Evolutionary conservation across 306 rosid species (phyloP).

Genomic region (Erythrophleum fordii): DNA sequence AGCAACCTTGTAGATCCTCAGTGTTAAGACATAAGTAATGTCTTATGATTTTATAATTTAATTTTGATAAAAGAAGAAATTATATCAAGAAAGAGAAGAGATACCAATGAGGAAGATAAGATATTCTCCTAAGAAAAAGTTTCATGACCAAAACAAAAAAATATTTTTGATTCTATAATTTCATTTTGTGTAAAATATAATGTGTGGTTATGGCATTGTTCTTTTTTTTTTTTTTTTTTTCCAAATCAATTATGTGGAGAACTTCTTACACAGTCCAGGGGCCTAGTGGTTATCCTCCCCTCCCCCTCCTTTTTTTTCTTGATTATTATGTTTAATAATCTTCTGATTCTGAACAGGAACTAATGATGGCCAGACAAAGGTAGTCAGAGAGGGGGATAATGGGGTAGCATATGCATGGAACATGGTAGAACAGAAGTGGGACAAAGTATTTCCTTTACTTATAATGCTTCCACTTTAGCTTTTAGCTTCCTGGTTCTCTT

Average conservation of each 20-base stretch:
- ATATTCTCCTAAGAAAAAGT: not conserved
- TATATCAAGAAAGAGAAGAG: not conserved
- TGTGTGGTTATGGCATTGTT: not conserved
- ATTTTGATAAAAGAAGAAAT: not conserved
- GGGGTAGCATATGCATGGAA: conserved; percentile 98
- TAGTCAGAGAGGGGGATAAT: conserved; percentile 95
- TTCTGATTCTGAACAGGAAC: conserved; percentile 69
- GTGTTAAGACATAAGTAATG: not conserved
- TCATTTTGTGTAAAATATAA: not conserved
- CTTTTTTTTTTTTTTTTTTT: no score
- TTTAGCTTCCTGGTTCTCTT: conserved; percentile 19
- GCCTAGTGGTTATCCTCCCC: not conserved
- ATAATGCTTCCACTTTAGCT: conserved; percentile 12
- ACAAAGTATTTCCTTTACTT: conserved; percentile 68
- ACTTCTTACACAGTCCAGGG: conserved; percentile 7
- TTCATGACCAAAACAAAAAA: not conserved
- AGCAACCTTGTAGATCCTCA: not conserved
- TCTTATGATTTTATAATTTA: not conserved
- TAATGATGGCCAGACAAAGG: conserved; percentile 90
- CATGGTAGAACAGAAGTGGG: conserved; percentile 81
- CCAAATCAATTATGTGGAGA: not conserved
- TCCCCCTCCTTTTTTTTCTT: not conserved
- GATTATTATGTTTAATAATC: conserved; percentile 18
- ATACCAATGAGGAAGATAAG: not conserved
- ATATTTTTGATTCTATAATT: not conserved